Percentiles rank a stretch among this genome's conserved stretches.
Evolutionary conservation across 345 rosid species (phyloP).

Genomic region (Raphanus sativus): DNA sequence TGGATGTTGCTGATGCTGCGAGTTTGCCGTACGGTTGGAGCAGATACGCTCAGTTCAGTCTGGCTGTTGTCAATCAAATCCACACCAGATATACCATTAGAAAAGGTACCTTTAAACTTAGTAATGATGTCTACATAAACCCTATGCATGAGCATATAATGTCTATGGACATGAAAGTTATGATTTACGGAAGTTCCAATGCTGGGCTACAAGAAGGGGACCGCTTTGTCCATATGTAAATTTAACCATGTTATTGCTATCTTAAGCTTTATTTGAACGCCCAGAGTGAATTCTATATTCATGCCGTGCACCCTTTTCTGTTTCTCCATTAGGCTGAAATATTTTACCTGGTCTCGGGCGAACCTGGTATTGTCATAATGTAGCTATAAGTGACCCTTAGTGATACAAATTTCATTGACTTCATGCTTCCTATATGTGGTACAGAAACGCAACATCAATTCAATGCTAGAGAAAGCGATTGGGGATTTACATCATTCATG

Average conservation of each 20-base stretch:
- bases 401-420: conserved; percentile 10
- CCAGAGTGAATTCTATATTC: background rate
- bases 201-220: conserved; percentile 15
- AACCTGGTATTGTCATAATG: background rate
- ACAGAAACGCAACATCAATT: conserved; percentile 94
- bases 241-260: conserved; percentile 7
- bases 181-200: conserved; percentile 12
- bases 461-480: conserved; percentile 89
- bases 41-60: conserved; percentile 88
- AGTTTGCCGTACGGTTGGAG: conserved; percentile 90
- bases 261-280: background rate
- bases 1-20: conserved; percentile 88
- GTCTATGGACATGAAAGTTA: background rate
- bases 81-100: conserved; percentile 69
- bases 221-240: background rate
- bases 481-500: conserved; percentile 96
- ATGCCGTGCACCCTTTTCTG: conserved; percentile 6
- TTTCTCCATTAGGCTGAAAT: background rate
- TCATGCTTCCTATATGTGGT: conserved; percentile 26
- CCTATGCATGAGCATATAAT: conserved; percentile 11
- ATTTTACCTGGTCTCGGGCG: background rate
- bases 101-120: conserved; percentile 55
- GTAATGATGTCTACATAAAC: background rate
- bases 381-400: conserved; percentile 11
- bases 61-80: conserved; percentile 81